Conservation (phyloP, 345 rosid genomes). For the Salix suchowensis region DNA sequence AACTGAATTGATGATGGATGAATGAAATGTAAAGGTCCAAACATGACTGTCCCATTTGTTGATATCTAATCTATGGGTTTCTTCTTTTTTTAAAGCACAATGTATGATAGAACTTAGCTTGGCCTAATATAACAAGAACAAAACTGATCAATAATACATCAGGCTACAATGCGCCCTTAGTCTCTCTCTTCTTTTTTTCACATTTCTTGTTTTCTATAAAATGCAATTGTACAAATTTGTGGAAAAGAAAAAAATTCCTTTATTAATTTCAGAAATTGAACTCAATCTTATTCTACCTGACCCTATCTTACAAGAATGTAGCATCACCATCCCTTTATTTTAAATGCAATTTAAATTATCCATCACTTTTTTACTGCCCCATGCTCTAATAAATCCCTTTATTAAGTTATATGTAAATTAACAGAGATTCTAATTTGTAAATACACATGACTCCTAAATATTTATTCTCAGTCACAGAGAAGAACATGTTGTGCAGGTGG, state of each 20-base stretch:
- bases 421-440: not conserved
- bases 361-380: not conserved
- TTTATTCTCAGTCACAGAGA: not conserved
- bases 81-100: not conserved
- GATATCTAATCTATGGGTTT: not conserved
- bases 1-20: not conserved
- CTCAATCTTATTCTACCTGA: not conserved
- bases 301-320: not conserved
- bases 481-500: conserved; percentile 2
- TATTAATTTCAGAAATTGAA: not conserved
- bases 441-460: not conserved
- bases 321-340: not conserved
- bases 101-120: not conserved
- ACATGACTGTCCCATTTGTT: not conserved
- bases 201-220: too few species aligned
- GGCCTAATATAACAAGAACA: not conserved
- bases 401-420: not conserved
- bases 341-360: not conserved
- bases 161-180: too few species aligned
- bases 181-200: too few species aligned
- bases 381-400: not conserved
- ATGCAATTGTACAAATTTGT: not conserved
- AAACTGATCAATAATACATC: not conserved
- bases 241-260: not conserved
- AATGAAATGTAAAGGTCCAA: not conserved